phyloP scores from a whole-genome alignment of 73 alveolate genomes.

The Diophrys sp. region DNA sequence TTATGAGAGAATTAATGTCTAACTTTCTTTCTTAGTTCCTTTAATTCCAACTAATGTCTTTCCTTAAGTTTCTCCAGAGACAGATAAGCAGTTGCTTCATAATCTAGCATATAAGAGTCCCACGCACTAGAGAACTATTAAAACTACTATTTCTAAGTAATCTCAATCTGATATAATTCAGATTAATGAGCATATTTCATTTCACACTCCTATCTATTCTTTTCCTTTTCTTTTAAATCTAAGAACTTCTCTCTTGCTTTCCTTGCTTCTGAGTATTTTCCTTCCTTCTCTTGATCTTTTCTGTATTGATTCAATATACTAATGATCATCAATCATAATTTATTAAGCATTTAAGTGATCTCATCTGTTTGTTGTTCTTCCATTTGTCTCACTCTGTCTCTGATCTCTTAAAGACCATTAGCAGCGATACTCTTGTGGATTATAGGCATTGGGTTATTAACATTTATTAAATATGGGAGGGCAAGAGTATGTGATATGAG shows the following conservation, averaged over 20 bases:
- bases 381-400: neutral
- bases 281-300: constrained; percentile 30
- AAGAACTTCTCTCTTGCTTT: constrained; percentile 26
- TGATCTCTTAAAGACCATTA: no score
- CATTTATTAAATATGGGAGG: no score
- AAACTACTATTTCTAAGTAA: constrained; percentile 24
- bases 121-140: constrained; percentile 49
- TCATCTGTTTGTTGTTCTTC: neutral
- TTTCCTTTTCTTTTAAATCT: constrained; percentile 37
- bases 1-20: constrained; percentile 40
- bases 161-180: constrained; percentile 34
- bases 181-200: constrained; percentile 27
- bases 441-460: no score
- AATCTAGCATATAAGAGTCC: constrained; percentile 60
- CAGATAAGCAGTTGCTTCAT: constrained; percentile 56
- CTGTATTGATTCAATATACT: constrained; percentile 39
- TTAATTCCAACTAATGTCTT: constrained; percentile 26
- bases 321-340: neutral
- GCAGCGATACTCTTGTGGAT: no score
- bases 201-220: constrained; percentile 11
- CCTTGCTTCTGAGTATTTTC: constrained; percentile 39
- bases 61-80: constrained; percentile 49
- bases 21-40: constrained; percentile 45
- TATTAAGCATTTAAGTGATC: constrained; percentile 23
- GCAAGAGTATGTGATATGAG: no score